These are phyloP conservation scores for Tephrocybe sp. DNA, from an alignment of 768 basidiomycete species.

Conservation along the genomic window DNA sequence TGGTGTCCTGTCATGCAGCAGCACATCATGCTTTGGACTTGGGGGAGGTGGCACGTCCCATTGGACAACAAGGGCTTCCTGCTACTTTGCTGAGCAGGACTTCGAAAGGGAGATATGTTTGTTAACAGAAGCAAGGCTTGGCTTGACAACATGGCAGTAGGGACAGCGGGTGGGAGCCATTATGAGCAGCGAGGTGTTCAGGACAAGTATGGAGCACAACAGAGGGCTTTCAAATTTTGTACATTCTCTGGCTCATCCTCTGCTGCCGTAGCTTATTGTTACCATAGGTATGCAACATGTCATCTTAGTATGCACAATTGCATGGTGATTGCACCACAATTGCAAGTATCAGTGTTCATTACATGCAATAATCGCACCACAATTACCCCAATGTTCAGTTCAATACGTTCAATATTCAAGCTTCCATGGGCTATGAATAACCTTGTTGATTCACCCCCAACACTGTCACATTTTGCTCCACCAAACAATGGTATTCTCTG, in stretches of 20 bases:
- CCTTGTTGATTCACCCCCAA: too few species aligned
- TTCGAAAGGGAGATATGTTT: not conserved
- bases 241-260: too few species aligned
- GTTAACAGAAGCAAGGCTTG: not conserved
- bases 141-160: slow-evolving; percentile 4
- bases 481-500: not conserved
- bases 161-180: slow-evolving; percentile 1
- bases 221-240: too few species aligned
- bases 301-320: not conserved
- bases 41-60: not conserved
- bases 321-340: not conserved
- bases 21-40: not conserved
- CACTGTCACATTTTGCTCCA: not conserved
- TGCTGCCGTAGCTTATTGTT: too few species aligned
- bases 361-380: not conserved
- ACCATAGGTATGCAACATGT: too few species aligned
- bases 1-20: not conserved
- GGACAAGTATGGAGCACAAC: too few species aligned
- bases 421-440: too few species aligned
- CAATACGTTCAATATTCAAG: too few species aligned
- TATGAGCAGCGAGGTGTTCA: not conserved
- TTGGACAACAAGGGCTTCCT: slow-evolving; percentile 1
- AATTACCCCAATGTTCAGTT: too few species aligned
- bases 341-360: not conserved
- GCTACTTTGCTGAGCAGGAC: slow-evolving; percentile 1